phyloP scores from a whole-genome alignment of 106 monocot species.

The Amphibolis antarctica region DNA sequence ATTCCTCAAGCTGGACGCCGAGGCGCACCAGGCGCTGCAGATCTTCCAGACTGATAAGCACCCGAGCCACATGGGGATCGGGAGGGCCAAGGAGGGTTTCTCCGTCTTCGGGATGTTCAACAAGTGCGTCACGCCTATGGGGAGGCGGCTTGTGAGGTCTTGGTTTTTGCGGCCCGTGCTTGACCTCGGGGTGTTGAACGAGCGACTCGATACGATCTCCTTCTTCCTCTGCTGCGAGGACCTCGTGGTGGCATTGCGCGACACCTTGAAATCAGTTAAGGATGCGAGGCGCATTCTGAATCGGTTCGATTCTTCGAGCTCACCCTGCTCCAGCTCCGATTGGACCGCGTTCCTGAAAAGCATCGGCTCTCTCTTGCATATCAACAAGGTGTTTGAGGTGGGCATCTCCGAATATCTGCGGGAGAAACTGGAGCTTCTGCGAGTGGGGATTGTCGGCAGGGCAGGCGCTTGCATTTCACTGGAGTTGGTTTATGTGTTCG shows the following conservation, averaged over 20 bases:
- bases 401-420: constrained; percentile 70
- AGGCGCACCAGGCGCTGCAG: constrained; percentile 85
- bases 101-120: constrained; percentile 98
- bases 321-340: constrained; percentile 55
- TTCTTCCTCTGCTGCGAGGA: constrained; percentile 91
- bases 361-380: constrained; percentile 69
- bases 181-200: constrained; percentile 54
- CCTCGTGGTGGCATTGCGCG: constrained; percentile 64
- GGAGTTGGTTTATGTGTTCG: constrained; percentile 81
- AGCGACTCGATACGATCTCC: constrained; percentile 73
- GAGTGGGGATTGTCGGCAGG: constrained; percentile 54
- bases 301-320: constrained; percentile 93
- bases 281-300: constrained; percentile 74
- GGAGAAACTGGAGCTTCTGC: constrained; percentile 44
- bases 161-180: constrained; percentile 88
- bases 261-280: constrained; percentile 68
- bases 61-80: constrained; percentile 99
- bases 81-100: constrained; percentile 98
- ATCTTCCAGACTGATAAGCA: constrained; percentile 98
- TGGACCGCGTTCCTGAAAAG: constrained; percentile 84
- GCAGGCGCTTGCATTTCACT: constrained; percentile 57
- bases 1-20: constrained; percentile 93
- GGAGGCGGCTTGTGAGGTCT: constrained; percentile 71
- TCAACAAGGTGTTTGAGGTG: constrained; percentile 90
- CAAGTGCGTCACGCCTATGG: constrained; percentile 97